A percentile compares a stretch with the other conserved stretches of the same genome.
Conservation (phyloP, 2,329 filamentous ascomycete genomes). For the Xylariaceae sp. region DNA sequence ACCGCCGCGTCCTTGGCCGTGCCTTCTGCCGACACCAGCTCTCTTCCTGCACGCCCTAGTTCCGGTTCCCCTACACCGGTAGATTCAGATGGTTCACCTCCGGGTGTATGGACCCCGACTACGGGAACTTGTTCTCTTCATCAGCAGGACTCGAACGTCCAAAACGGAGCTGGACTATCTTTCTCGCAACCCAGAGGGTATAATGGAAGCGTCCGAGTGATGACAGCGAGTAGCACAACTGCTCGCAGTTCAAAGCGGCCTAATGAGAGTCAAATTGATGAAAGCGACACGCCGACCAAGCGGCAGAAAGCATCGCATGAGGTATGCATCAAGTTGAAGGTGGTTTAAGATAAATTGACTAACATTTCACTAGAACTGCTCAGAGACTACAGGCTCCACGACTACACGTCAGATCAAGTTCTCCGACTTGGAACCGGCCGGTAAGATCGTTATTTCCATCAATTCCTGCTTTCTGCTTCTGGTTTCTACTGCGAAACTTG, state of each 20-base stretch:
- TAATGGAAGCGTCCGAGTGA: constrained; percentile 18
- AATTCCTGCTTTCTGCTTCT: not conserved
- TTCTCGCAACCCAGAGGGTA: not conserved
- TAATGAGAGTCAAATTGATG: constrained; percentile 5
- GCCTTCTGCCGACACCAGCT: constrained; percentile 14
- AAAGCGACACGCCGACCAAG: constrained; percentile 14
- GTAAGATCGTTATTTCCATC: constrained; percentile 1
- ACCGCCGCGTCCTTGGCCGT: constrained; percentile 23
- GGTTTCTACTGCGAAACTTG: no score
- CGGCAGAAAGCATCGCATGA: constrained; percentile 22
- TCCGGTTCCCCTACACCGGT: not conserved
- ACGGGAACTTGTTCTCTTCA: not conserved
- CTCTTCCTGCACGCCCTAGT: not conserved
- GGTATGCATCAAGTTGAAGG: constrained; percentile 9
- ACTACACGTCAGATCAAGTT: constrained; percentile 27
- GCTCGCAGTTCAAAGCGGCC: constrained; percentile 17
- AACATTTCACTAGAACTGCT: constrained; percentile 2
- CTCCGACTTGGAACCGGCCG: constrained; percentile 26
- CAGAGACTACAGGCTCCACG: not conserved
- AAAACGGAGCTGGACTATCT: not conserved
- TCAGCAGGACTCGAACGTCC: not conserved
- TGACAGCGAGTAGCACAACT: constrained; percentile 15
- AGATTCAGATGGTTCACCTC: constrained; percentile 3
- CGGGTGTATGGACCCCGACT: not conserved
- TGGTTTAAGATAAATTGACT: constrained; percentile 9